Evolutionary conservation across 1,284 basidiomycete genomes (phyloP).

Genomic region (Trametes versicolor): DNA sequence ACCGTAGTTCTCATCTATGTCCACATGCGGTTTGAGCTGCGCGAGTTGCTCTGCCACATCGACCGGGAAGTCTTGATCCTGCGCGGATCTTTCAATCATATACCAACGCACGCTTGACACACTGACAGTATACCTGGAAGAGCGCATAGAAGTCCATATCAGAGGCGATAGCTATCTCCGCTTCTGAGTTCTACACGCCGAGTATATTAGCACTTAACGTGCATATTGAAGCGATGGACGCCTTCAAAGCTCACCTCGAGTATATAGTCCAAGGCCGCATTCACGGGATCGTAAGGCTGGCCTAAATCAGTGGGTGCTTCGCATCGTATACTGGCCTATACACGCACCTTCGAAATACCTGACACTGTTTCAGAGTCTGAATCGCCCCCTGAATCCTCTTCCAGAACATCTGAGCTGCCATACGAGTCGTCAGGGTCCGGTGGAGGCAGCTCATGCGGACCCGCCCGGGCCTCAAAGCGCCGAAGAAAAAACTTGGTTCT

Average conservation of each 20-base stretch:
- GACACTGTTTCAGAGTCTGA: no score
- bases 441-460: slow-evolving; percentile 30
- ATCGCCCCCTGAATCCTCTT: no score
- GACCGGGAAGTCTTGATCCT: slow-evolving; percentile 19
- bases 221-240: no score
- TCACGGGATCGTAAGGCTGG: slow-evolving; percentile 28
- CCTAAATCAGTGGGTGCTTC: no score
- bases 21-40: slow-evolving; percentile 11
- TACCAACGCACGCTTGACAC: not conserved
- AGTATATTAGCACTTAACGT: no score
- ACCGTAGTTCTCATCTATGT: slow-evolving; percentile 16
- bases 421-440: not conserved
- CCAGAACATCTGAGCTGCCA: no score
- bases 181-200: slow-evolving; percentile 31
- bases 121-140: slow-evolving; percentile 20
- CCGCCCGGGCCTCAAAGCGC: slow-evolving; percentile 31
- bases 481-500: slow-evolving; percentile 9
- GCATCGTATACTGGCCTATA: no score
- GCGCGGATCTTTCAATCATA: not conserved
- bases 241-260: no score
- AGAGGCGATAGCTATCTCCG: slow-evolving; percentile 33
- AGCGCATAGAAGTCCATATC: slow-evolving; percentile 31
- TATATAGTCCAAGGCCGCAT: slow-evolving; percentile 34
- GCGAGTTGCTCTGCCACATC: slow-evolving; percentile 7
- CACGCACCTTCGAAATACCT: no score